Evolutionary conservation across 768 basidiomycete genomes (phyloP).

Genomic region (Rhodosporidiobolus sp.): DNA sequence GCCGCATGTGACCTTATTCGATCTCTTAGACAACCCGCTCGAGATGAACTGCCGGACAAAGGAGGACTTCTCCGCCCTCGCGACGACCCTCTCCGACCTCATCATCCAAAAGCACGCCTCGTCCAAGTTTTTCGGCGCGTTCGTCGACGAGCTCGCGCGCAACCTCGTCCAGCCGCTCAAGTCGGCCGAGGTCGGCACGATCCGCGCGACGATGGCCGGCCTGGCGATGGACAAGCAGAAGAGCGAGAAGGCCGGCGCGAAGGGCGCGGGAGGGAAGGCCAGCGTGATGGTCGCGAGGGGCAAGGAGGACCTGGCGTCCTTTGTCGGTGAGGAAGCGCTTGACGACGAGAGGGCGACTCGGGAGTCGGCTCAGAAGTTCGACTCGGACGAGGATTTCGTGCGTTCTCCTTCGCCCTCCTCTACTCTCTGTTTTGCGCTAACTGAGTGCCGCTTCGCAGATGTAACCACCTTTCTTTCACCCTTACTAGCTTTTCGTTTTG

Average conservation of each 20-base stretch:
- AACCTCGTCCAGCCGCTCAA: constrained; percentile 72
- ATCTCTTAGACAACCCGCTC: constrained; percentile 59
- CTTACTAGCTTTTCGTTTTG: neutral
- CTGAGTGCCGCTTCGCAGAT: neutral
- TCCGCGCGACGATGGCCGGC: constrained; percentile 73
- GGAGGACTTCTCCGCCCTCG: constrained; percentile 76
- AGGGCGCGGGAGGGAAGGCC: constrained; percentile 72
- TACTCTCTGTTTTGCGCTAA: too few relatives aligned
- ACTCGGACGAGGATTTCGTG: constrained; percentile 37
- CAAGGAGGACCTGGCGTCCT: constrained; percentile 50
- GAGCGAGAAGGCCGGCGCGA: constrained; percentile 85
- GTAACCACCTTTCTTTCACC: neutral
- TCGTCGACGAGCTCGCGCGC: constrained; percentile 78
- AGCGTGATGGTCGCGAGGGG: constrained; percentile 66
- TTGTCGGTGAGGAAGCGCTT: constrained; percentile 69
- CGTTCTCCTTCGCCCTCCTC: neutral
- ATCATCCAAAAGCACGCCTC: constrained; percentile 73
- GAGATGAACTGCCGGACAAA: constrained; percentile 80
- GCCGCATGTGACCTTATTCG: constrained; percentile 54
- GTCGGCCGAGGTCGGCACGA: constrained; percentile 89
- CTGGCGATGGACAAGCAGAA: constrained; percentile 94
- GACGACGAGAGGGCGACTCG: constrained; percentile 58
- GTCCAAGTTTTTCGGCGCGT: constrained; percentile 77
- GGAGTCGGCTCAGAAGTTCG: neutral
- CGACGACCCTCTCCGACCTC: constrained; percentile 67